Evolutionary conservation across 2,329 filamentous ascomycete species (phyloP), one percentile per base, ranked within the genome.

Genomic region (Aureobasidium leucospermi): DNA sequence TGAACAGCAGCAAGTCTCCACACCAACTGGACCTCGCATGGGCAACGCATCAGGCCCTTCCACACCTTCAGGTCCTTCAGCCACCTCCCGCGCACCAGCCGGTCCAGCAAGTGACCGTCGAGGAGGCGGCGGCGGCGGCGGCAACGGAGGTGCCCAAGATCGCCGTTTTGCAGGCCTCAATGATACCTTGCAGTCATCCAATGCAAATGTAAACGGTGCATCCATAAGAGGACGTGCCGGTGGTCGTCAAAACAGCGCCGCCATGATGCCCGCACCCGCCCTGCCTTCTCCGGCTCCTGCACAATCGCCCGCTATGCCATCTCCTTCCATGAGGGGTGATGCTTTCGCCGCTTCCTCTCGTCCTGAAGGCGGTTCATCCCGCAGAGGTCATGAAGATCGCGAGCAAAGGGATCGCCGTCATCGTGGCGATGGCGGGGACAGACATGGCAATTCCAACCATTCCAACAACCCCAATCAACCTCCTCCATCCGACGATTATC

Each of bases 101-200:
- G 59, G 51, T 9, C 58, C 65, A 7, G 53, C 60, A 28, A 53
- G 60, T 29, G 67, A 67, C 62, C 58, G 46, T 7, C 13, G 32
- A n/a, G 36, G 29, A n/a, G 31, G 31, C 16, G 32, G 13, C 13
- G 13, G 13, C 34, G 13, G 13, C 34, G 34, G 8, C 34, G 13
- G 13, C 13, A 16, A 42, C 4, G 64, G 66, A 46, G 65, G 68
- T 23, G 23, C 23, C 16, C 42, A 16, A 36, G 67, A 66, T 38
- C 68, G 71, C 59, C 63, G 70, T 48, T 71, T 70, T 10, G 70
- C 69, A 34, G 65, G n/a, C 59, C 65, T 57, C 55, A 65, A 65
- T 34, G 61, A 63, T 19, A 57, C 63, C 5, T 49, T 63, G 31
- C 59, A 61, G 38, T 23, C 23, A 23, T 23, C 23, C 23, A 58